Base-by-base conservation (phyloP, 345 rosid genomes). In the Balakata baccata region DNA sequence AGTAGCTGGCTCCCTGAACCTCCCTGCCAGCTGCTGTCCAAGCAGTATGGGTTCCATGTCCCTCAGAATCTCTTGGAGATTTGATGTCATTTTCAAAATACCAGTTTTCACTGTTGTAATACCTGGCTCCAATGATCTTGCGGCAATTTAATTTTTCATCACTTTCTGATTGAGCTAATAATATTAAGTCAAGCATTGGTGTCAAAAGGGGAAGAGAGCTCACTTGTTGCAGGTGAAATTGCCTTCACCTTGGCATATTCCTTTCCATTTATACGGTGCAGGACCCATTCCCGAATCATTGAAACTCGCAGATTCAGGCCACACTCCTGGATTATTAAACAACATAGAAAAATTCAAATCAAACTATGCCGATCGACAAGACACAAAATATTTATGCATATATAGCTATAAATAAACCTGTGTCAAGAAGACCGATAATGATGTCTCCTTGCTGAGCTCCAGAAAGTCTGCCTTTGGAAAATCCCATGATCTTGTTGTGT, bases 41-140 rank as follows among this genome's bases (percentile, higher is more conserved):
- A 1, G 84, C 74, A 0, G 82, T 80, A 46, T 82, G 87, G n/a
- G 73, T 63, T 20, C 87, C 87, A n/a, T 77, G 84, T 54, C 81
- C 81, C 9, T 66, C 67, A 3, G 62, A 46, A 63, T 81, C 84
- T 62, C 81, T 39, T 8, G 84, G 81, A 11, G 81, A 81, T 51
- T 53, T 51, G 54, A 77, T 20, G 62, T 70, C 70, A 9, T 9
- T 25, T 0, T 43, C 60, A 45, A 3, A 9, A 6, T 23, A 43
- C 52, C 14, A 18, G 20, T 25, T 6, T 16, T 17, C 56, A 10
- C 66, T 47, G 45, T 76, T 51, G 69, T 81, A 77, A 50, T 37
- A 70, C 41, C 76, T 51, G 11, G 81, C 84, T 59, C 84, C 84
- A 23, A 81, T 81, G 63, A 81, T 39, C 41, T 81, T 77, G 43